Conservation (phyloP, 345 rosid genomes). For the Hirschfeldia incana region DNA sequence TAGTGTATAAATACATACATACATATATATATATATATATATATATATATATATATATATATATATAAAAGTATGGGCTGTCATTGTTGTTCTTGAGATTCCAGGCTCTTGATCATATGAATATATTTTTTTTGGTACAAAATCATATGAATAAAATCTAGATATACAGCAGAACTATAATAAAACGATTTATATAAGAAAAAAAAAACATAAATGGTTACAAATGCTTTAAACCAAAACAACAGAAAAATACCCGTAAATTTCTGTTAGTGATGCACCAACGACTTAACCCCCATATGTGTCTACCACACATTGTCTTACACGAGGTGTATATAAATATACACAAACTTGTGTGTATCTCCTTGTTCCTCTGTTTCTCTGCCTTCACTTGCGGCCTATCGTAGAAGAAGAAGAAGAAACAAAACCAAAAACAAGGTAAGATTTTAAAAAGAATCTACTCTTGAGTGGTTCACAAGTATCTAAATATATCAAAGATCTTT, state of each 20-base stretch:
- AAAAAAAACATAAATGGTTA: background rate
- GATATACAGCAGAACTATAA: background rate
- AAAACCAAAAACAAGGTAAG: slow-evolving; percentile 7
- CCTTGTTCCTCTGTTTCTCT: slow-evolving; percentile 35
- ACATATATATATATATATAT: too few species aligned
- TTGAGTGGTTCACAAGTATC: background rate
- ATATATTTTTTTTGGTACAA: too few species aligned
- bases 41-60: too few species aligned
- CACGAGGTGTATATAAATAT: slow-evolving; percentile 32
- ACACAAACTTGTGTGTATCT: slow-evolving; percentile 2
- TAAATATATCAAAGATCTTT: slow-evolving; percentile 3
- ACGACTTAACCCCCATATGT: slow-evolving; percentile 17
- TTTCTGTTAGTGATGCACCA: background rate
- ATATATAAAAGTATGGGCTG: slow-evolving; percentile 4
- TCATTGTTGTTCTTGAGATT: slow-evolving; percentile 3
- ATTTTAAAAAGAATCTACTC: background rate
- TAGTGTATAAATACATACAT: background rate
- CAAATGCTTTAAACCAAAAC: background rate
- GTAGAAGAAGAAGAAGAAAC: slow-evolving; percentile 16
- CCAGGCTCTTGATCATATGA: background rate
- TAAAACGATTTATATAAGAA: background rate
- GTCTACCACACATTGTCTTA: slow-evolving; percentile 27
- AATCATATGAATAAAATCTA: background rate
- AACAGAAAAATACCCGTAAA: slow-evolving; percentile 1
- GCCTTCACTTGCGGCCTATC: slow-evolving; percentile 26